These are phyloP conservation scores for Microthlaspi erraticum DNA, from an alignment of 345 rosid species.

Conservation along the genomic window DNA sequence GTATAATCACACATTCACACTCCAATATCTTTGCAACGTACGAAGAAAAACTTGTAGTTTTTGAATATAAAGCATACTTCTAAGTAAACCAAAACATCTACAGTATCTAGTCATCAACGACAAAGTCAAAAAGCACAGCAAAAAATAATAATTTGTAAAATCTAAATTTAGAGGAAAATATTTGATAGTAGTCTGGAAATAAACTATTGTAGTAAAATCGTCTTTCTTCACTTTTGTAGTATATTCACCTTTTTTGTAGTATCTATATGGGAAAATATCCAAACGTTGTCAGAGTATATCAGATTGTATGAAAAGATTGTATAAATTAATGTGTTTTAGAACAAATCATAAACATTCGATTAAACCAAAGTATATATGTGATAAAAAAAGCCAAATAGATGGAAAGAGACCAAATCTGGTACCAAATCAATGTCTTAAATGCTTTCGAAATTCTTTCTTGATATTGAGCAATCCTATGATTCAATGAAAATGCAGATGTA, in stretches of 20 bases:
- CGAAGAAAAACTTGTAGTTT: too few relatives aligned
- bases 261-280: neutral
- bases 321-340: neutral
- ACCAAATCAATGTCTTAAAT: slow-evolving; percentile 34
- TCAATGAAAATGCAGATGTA: slow-evolving; percentile 24
- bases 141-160: too few relatives aligned
- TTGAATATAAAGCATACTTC: too few relatives aligned
- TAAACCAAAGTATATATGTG: neutral
- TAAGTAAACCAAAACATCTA: too few relatives aligned
- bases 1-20: too few relatives aligned
- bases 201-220: neutral
- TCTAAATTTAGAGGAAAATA: slow-evolving; percentile 2
- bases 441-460: slow-evolving; percentile 18
- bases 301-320: neutral
- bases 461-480: slow-evolving; percentile 9
- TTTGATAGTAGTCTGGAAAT: neutral
- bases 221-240: neutral
- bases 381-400: neutral
- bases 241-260: too few relatives aligned
- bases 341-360: neutral
- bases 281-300: neutral
- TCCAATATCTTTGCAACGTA: too few relatives aligned
- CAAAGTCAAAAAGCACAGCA: too few relatives aligned
- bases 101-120: too few relatives aligned
- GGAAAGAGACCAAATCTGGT: slow-evolving; percentile 30